Percentiles rank a stretch among this genome's conserved stretches.
Conservation (phyloP, 2,329 filamentous ascomycete genomes). For the Amphichorda felina region DNA sequence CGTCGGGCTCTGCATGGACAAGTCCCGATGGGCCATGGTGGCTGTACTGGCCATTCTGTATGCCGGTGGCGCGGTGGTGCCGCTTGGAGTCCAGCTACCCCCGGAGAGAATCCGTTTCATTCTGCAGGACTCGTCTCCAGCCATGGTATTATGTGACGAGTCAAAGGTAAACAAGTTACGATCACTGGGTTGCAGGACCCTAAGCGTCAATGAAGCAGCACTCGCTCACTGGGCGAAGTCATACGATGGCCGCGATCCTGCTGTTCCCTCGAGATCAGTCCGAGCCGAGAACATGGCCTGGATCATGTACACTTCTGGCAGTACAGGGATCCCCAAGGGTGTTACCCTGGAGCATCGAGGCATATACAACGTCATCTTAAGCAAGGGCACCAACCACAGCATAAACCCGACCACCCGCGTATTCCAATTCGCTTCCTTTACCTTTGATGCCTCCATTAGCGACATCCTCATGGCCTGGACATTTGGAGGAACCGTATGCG, state of each 20-base stretch:
- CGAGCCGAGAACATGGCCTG: conserved; percentile 3
- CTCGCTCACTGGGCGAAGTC: not conserved
- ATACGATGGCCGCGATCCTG: not conserved
- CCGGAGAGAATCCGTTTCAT: conserved; percentile 2
- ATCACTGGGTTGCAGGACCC: not conserved
- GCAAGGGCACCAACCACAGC: too few relatives aligned
- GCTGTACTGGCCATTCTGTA: conserved; percentile 8
- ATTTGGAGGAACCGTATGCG: conserved; percentile 37
- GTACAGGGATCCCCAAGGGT: conserved; percentile 4
- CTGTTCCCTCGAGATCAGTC: not conserved
- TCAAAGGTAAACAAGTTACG: conserved; percentile 1
- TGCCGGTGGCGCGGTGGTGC: conserved; percentile 6
- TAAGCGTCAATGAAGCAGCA: not conserved
- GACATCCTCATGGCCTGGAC: conserved; percentile 41
- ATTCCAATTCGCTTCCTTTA: conserved; percentile 19
- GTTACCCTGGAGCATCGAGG: conserved; percentile 2
- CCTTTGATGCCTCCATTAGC: conserved; percentile 41
- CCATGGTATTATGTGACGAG: conserved; percentile 3
- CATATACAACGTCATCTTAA: too few relatives aligned
- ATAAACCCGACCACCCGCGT: conserved; percentile 1
- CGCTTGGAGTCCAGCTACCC: conserved; percentile 3
- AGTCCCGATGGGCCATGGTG: conserved; percentile 6
- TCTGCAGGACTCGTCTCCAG: conserved; percentile 1
- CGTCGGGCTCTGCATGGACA: conserved; percentile 6
- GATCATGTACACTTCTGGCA: conserved; percentile 5